A percentile compares a stretch with the other conserved stretches of the same genome.
These are phyloP conservation scores for Pyrenula aspistea DNA, from an alignment of 495 filamentous ascomycete species.

Conservation along the genomic window DNA sequence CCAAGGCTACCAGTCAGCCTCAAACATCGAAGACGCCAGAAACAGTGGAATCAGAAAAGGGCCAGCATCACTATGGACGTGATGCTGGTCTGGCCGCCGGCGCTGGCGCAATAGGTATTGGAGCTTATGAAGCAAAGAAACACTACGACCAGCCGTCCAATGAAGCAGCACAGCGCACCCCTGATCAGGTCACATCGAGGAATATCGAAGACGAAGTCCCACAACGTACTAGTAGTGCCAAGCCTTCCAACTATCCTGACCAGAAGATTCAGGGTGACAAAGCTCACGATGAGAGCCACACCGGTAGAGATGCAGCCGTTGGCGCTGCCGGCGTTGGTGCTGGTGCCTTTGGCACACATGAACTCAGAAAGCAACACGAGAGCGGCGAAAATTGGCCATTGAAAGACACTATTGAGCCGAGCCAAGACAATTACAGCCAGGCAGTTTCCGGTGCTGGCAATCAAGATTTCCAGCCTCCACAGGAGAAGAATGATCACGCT, in stretches of 20 bases:
- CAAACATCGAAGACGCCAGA: not conserved
- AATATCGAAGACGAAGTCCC: not conserved
- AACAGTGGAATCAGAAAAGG: conserved; percentile 3
- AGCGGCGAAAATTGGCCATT: not conserved
- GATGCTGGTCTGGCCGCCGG: conserved; percentile 6
- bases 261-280: not conserved
- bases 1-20: not conserved
- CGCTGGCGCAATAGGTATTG: conserved; percentile 1
- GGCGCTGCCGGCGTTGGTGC: not conserved
- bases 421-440: not conserved
- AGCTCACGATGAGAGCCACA: not conserved
- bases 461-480: conserved; percentile 1
- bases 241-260: not conserved
- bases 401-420: not conserved
- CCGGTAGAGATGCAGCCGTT: conserved; percentile 1
- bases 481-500: conserved; percentile 1
- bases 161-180: not conserved
- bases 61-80: conserved; percentile 9
- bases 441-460: not conserved
- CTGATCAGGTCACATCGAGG: not conserved
- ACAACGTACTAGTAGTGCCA: not conserved
- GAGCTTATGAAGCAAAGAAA: conserved; percentile 6
- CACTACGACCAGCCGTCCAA: not conserved
- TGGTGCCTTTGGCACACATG: not conserved
- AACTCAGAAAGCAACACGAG: not conserved